Evolutionary conservation across 1,139 yeast genomes (phyloP).

Genomic region (Kazachstania sp.): DNA sequence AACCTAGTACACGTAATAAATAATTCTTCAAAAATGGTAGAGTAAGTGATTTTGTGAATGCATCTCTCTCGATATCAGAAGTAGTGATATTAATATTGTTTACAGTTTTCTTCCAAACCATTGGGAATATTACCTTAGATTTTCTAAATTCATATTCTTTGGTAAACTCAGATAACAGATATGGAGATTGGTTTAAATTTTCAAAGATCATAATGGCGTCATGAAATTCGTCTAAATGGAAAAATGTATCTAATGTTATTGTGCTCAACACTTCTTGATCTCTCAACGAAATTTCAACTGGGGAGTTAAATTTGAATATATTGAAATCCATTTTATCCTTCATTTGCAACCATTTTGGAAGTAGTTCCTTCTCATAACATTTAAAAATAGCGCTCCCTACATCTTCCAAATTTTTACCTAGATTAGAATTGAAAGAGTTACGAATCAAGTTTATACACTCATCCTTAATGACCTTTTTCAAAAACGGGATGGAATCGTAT

Average conservation of each 20-base stretch:
- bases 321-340: conserved; percentile 38
- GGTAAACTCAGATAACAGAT: conserved; percentile 52
- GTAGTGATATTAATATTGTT: conserved; percentile 17
- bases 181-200: conserved; percentile 56
- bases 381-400: conserved; percentile 55
- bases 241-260: conserved; percentile 26
- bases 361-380: conserved; percentile 43
- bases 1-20: conserved; percentile 61
- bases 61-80: conserved; percentile 17
- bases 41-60: conserved; percentile 21
- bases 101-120: conserved; percentile 33
- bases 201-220: conserved; percentile 80
- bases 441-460: conserved; percentile 69
- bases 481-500: conserved; percentile 66
- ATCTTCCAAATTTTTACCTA: conserved; percentile 52
- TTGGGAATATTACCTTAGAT: conserved; percentile 62
- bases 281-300: conserved; percentile 70
- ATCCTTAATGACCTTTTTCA: conserved; percentile 66
- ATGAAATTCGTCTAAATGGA: conserved; percentile 58
- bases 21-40: conserved; percentile 43
- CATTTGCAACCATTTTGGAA: conserved; percentile 25
- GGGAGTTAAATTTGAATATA: conserved; percentile 69
- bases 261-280: conserved; percentile 31
- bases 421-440: conserved; percentile 53
- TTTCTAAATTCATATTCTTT: conserved; percentile 71